These are phyloP conservation scores for Silene conica DNA, from an alignment of 148 eudicot species.

Conservation along the genomic window DNA sequence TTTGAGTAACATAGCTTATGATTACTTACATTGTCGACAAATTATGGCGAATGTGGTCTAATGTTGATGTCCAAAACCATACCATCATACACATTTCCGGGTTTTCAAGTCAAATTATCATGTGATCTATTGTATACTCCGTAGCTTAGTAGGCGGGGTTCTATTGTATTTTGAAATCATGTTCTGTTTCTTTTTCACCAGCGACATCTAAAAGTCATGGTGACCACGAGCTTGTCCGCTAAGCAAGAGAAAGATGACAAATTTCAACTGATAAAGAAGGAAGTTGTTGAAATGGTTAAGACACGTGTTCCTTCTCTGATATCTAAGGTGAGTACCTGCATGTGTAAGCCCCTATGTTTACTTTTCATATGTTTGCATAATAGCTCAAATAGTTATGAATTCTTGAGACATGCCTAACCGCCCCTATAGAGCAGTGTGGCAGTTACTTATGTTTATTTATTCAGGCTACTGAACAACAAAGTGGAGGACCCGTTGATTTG, in stretches of 20 bases:
- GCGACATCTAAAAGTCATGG: slow-evolving; percentile 80
- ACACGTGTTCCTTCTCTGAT: slow-evolving; percentile 46
- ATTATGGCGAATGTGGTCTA: not conserved
- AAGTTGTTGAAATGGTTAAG: slow-evolving; percentile 72
- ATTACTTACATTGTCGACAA: not conserved
- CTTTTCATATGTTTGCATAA: slow-evolving; percentile 5
- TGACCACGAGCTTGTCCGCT: slow-evolving; percentile 64
- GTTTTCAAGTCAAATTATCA: not conserved
- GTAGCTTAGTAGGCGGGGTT: not conserved
- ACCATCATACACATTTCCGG: not conserved
- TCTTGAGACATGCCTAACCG: not conserved
- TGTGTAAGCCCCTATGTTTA: not conserved
- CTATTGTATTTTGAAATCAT: not conserved
- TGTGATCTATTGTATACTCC: slow-evolving; percentile 2
- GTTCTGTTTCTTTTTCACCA: slow-evolving; percentile 23
- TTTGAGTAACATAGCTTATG: not conserved
- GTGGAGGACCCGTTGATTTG: slow-evolving; percentile 58
- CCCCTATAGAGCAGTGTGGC: not conserved
- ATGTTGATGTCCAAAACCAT: not conserved
- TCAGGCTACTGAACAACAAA: slow-evolving; percentile 65
- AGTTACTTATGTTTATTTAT: not conserved
- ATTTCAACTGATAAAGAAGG: slow-evolving; percentile 70
- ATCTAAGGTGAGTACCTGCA: slow-evolving; percentile 49
- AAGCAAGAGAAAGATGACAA: slow-evolving; percentile 84
- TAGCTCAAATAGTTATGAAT: not conserved